Evolutionary conservation across 192 early-diverging fungal species (phyloP), one percentile per base, ranked within the genome.

Genomic region (Podila minutissima): DNA sequence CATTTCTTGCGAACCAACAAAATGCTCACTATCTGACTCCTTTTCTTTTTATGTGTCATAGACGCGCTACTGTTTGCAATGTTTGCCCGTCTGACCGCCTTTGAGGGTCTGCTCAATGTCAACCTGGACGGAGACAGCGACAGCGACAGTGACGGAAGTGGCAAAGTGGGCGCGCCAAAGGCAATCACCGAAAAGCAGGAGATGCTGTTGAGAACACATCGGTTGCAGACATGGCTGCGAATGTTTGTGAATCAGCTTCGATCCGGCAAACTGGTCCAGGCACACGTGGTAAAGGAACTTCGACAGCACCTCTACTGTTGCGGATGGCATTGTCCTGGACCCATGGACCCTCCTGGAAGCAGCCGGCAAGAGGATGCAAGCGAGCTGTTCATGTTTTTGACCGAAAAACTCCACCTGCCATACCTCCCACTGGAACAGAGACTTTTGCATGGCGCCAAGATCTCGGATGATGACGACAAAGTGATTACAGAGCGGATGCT

Each of bases 301-400:
- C 74, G 90, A 24, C 67, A 77, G 29, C 83, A 84, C 33, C 67
- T 93, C 67, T 69, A 85, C 20, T 67, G 67, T 22, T 86, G 85
- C 62, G 86, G 87, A 28, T 93, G 91, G 90, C 38, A 72, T 55
- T 72, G 66, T 50, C 77, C 74, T 32, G 82, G 74, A 31, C 82
- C 82, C 8, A 46, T 57, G 33, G 82, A 74, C 33, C 70, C 82
- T 2, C 71, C 74, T 8, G 72, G 72, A 59, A 68, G 76, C 35
- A 81, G 77, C 55, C 65, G 82, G 8, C 92, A 93, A 76, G 90
- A 93, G 69, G 92, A 93, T 67, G 82, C 86, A 5, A 89, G 89
- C 51, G 92, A 93, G 81, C 79, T 93, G 19, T 93, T 91, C 68
- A 62, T 93, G 73, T 92, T 92, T 50, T 55, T 93, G 33, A 89